A percentile compares a stretch with the other conserved stretches of the same genome.
phyloP scores from a whole-genome alignment of 2,329 filamentous ascomycete genomes.

The Aureobasidium subglaciale region DNA sequence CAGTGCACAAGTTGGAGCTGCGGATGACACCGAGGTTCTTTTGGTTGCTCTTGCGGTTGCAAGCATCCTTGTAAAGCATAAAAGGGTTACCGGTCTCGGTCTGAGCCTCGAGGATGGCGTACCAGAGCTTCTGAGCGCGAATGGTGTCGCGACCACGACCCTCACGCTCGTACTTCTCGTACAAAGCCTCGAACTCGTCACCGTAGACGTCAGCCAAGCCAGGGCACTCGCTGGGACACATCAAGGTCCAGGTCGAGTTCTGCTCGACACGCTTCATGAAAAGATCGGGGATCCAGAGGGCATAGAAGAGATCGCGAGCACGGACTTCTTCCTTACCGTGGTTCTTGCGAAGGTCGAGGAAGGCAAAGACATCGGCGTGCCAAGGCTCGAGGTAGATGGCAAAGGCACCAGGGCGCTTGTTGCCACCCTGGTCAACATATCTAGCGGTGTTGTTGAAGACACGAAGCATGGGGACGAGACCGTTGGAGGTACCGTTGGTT shows the following conservation, averaged over 20 bases:
- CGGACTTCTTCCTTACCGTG: conserved; percentile 98
- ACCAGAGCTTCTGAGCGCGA: conserved; percentile 99
- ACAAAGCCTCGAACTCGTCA: conserved; percentile 92
- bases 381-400: conserved; percentile 98
- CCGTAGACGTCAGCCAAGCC: conserved; percentile 95
- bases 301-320: conserved; percentile 94
- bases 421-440: conserved; percentile 97
- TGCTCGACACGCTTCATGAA: conserved; percentile 99
- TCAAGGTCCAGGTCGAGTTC: conserved; percentile 94
- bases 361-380: conserved; percentile 97
- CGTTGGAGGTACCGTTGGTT: conserved; percentile 97
- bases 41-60: conserved; percentile 99
- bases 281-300: conserved; percentile 95
- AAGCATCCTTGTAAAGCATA: conserved; percentile 98
- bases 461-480: conserved; percentile 93
- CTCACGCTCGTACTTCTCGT: conserved; percentile 81
- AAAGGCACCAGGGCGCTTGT: conserved; percentile 97
- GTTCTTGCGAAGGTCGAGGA: conserved; percentile 97
- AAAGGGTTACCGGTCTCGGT: conserved; percentile 98
- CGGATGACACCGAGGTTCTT: conserved; percentile 98
- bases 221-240: conserved; percentile 95
- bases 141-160: conserved; percentile 83
- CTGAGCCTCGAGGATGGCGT: conserved; percentile 94
- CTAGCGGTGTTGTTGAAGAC: conserved; percentile 99
- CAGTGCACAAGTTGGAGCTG: conserved; percentile 97